These are phyloP conservation scores for Phytophthora parvispora DNA, from an alignment of 352 stramenopile species.

Conservation along the genomic window DNA sequence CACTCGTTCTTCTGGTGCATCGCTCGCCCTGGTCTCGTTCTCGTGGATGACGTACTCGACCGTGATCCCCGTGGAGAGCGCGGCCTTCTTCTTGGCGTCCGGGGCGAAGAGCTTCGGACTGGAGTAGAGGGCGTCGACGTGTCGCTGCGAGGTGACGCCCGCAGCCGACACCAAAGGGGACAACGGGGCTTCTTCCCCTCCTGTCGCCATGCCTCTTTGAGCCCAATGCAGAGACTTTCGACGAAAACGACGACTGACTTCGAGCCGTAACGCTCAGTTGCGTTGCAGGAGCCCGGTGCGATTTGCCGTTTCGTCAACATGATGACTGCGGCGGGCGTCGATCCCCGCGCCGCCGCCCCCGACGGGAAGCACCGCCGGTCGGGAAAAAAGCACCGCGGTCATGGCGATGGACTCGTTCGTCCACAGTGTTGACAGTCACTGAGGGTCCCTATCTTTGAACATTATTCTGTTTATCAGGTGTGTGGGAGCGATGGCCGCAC, in stretches of 20 bases:
- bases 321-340: too few relatives aligned
- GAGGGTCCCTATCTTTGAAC: too few relatives aligned
- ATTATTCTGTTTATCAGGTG: constrained; percentile 18
- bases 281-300: too few relatives aligned
- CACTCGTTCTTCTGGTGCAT: constrained; percentile 30
- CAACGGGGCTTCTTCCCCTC: not conserved
- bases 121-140: constrained; percentile 54
- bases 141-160: constrained; percentile 43
- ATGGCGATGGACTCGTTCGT: too few relatives aligned
- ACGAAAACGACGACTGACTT: too few relatives aligned
- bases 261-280: too few relatives aligned
- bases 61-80: constrained; percentile 47
- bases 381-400: too few relatives aligned
- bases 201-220: not conserved
- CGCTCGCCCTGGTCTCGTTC: constrained; percentile 16
- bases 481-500: constrained; percentile 43
- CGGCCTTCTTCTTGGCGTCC: constrained; percentile 17
- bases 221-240: too few relatives aligned
- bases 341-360: too few relatives aligned
- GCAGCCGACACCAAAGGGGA: constrained; percentile 33
- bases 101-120: constrained; percentile 29
- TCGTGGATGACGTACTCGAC: constrained; percentile 62
- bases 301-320: too few relatives aligned
- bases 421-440: constrained; percentile 19
- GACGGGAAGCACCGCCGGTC: too few relatives aligned